These are phyloP conservation scores for Mucor irregularis DNA, from an alignment of 371 early-diverging fungal species.

Conservation along the genomic window DNA sequence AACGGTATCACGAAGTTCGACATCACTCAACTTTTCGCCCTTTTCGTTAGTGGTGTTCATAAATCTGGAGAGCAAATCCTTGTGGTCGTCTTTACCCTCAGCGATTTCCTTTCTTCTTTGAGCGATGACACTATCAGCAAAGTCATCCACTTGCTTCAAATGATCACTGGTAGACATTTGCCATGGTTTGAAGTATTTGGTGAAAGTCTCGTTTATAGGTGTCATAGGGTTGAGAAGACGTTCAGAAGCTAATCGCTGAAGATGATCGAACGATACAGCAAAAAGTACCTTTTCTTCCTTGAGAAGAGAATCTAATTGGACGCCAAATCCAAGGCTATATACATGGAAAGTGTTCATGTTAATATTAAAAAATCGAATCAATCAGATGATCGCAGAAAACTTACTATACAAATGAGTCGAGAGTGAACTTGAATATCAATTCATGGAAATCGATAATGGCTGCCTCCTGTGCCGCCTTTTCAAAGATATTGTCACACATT, in stretches of 20 bases:
- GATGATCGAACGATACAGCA: constrained; percentile 55
- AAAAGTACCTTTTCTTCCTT: constrained; percentile 37
- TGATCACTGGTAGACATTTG: constrained; percentile 32
- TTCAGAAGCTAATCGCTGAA: constrained; percentile 28
- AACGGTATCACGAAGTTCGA: constrained; percentile 52
- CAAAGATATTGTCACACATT: constrained; percentile 26
- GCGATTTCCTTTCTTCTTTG: constrained; percentile 31
- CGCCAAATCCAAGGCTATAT: constrained; percentile 42
- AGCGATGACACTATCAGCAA: constrained; percentile 47
- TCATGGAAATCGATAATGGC: constrained; percentile 42
- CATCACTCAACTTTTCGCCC: constrained; percentile 34
- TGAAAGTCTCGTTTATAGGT: constrained; percentile 24
- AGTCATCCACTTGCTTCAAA: constrained; percentile 36
- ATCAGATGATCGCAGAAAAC: too few relatives aligned
- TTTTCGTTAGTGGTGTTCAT: constrained; percentile 37
- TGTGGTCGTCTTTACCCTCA: constrained; percentile 15
- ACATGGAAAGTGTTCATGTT: neutral
- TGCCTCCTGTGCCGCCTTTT: constrained; percentile 24
- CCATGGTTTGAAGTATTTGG: constrained; percentile 33
- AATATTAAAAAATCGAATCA: neutral
- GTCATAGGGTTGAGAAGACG: constrained; percentile 44
- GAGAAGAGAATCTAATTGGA: constrained; percentile 26
- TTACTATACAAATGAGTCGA: constrained; percentile 60
- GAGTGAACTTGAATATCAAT: constrained; percentile 50
- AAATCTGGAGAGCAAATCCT: constrained; percentile 43